Conservation (phyloP, 257 asterid species). For the Nicotiana undulata region DNA sequence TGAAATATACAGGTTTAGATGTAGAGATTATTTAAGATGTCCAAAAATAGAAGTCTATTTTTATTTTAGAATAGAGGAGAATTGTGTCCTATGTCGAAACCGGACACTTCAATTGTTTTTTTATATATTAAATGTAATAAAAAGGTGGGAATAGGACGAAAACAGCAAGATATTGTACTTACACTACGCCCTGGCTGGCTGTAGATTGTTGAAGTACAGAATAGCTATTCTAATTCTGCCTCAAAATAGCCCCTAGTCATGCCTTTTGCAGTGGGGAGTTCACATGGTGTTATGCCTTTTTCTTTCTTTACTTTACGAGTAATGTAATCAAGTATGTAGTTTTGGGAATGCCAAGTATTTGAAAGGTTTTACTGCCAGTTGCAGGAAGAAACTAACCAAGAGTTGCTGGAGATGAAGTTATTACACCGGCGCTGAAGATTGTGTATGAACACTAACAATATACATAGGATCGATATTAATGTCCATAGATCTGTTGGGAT, state of each 20-base stretch:
- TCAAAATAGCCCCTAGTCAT: not conserved
- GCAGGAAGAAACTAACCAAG: not conserved
- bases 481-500: not conserved
- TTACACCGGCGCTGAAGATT: not conserved
- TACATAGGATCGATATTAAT: not conserved
- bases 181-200: not conserved
- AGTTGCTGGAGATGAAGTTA: not conserved
- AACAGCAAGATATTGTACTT: no score
- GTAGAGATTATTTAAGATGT: not conserved
- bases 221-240: not conserved
- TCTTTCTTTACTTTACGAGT: not conserved
- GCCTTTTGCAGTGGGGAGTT: not conserved
- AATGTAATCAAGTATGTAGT: not conserved
- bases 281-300: not conserved
- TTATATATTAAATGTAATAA: not conserved
- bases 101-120: not conserved
- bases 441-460: not conserved
- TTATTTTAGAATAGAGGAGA: not conserved
- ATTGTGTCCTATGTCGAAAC: not conserved
- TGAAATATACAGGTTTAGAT: not conserved
- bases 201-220: not conserved
- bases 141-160: no score
- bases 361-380: not conserved
- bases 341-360: not conserved
- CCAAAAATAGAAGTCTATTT: not conserved